Evolutionary conservation across 768 basidiomycete species (phyloP), one percentile per base, ranked within the genome.

Genomic region (Paxillus rubicundulus): DNA sequence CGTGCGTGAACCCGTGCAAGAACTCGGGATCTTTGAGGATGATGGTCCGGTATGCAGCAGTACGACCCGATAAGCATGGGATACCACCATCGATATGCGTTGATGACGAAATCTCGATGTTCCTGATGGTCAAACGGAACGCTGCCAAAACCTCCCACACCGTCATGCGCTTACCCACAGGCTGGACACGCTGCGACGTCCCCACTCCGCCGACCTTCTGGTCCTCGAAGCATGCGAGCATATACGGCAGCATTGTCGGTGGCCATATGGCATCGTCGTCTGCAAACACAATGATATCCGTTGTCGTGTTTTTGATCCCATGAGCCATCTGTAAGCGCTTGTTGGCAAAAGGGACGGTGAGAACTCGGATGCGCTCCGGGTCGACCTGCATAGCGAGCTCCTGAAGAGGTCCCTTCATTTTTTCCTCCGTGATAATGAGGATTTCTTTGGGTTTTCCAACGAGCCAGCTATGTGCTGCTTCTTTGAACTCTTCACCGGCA

Each of bases 181-280:
- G 80, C 67, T 92, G 87, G 6, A 96, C 92, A 39, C 91, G 83
- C 72, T 95, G 93, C 40, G 84, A 85, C 4, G 93, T 96, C 30
- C 94, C 92, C 5, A 95, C 93, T 32, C 92, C 93, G 38, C 94
- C 92, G 37, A 96, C 80, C 67, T 89, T 86, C 72, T 95, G 92
- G 72, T 96, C 94, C 72, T 95, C 93, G 63, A 96, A 95, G 66
- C 91, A 93, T 10, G 92, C 92, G 40, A 96, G 82, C 51, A 89
- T 82, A 69, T 86, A 89, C 0, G 90, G 89, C n/a, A 96, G 74
- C 53, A 97, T 81, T 4, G 89, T 93, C 1, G 91, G 84, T 1
- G 92, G 92, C 93, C 93, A 97, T 63, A 97, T 93, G 38, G 93
- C 92, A 68, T 97, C 92, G 63, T 97, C 93, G 65, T 95, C 93